Conservation (phyloP, 2,329 filamentous ascomycete species). For the Phyllosticta citribraziliensis region DNA sequence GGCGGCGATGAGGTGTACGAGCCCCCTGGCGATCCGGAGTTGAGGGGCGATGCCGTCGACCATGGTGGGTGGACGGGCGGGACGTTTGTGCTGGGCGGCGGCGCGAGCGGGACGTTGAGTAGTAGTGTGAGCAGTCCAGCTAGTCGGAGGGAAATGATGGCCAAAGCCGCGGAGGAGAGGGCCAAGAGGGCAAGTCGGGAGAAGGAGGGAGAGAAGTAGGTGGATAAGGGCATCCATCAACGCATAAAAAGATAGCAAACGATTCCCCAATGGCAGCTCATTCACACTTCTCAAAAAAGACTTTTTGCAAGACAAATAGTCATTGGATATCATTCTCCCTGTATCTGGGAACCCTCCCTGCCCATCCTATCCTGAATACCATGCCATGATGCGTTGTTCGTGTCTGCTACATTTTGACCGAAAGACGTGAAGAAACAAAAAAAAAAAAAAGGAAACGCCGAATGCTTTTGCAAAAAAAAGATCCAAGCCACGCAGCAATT, state of each 20-base stretch:
- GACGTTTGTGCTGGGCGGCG: conserved; percentile 29
- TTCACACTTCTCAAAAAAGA: not conserved
- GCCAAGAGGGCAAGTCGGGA: conserved; percentile 41
- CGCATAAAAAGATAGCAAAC: not conserved
- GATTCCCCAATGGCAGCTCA: not conserved
- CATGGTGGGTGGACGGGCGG: conserved; percentile 37
- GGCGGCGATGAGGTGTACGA: conserved; percentile 23
- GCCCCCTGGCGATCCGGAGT: conserved; percentile 12
- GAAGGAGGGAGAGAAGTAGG: conserved; percentile 16
- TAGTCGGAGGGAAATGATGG: conserved; percentile 64
- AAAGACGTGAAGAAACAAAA: not conserved
- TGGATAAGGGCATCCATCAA: not conserved
- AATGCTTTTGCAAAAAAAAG: not conserved
- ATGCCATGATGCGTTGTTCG: not conserved
- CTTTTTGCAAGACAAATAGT: not conserved
- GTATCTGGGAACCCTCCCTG: not conserved
- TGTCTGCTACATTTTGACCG: not conserved
- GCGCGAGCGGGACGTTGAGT: conserved; percentile 16
- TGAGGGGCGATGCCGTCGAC: conserved; percentile 23
- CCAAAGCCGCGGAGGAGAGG: conserved; percentile 62
- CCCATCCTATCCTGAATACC: not conserved
- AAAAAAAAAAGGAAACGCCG: not conserved
- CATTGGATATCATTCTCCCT: not conserved
- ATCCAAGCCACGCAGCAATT: not conserved
- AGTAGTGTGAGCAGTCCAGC: conserved; percentile 34